Base-by-base conservation (phyloP, 1,139 yeast genomes). In the Hansenula sp. region DNA sequence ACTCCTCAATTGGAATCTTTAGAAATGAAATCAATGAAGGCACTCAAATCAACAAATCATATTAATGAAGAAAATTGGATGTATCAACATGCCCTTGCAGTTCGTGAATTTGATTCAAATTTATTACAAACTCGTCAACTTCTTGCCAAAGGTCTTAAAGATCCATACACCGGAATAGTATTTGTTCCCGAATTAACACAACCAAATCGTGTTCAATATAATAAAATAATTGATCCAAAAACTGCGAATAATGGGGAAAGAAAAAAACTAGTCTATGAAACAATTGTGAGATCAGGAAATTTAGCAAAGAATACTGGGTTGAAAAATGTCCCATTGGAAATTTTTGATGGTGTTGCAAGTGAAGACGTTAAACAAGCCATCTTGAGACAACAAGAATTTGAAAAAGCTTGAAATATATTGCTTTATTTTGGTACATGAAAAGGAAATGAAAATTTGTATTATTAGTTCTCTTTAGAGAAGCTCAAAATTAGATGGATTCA, bases 1-100 rank as follows among this genome's bases (percentile, higher is more conserved):
- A 64, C 71, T 36, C 73, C 73, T 56, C 43, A 47, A 40, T 41
- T 49, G 45, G 60, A 56, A 36, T 41, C 53, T 7, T 27, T 43
- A 40, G 63, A 49, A 39, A 41, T 54, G 35, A 57, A 47, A 45
- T 54, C 45, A 16, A 58, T 50, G 59, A 64, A 46, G 46, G 58
- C 46, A 10, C 46, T 55, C 41, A 55, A 60, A 59, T 45, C 68
- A 49, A 55, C 70, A 46, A 61, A 62, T 17, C 62, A 66, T 32
- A 61, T 76, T 38, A 75, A 81, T 15, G 90, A 87, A 52, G 85
- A 83, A 29, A 81, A 87, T 43, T 93, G 98, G 97, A 77, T 89
- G 69, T 79, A 79, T 55, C 93, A 88, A 59, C 90, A 89, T 53
- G 96, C 96, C 0, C 66, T 74, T 18, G 84, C 94, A 30, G 81